phyloP scores from a whole-genome alignment of 1,284 basidiomycete genomes.

The Puccinia novopanici region DNA sequence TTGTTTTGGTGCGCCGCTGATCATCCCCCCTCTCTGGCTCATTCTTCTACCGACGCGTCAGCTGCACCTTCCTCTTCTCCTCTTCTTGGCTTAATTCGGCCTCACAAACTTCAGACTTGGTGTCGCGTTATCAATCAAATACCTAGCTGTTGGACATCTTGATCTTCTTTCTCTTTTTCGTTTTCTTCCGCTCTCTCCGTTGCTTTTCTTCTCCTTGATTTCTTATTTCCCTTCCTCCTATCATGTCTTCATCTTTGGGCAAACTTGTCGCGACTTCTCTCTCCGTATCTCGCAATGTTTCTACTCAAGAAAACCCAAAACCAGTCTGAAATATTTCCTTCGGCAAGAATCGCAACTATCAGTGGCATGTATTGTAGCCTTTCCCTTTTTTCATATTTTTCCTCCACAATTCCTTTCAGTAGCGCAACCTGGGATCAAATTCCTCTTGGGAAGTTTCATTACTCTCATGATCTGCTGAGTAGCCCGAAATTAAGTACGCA shows the following conservation, averaged over 20 bases:
- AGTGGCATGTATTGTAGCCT: no score
- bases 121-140: constrained; percentile 37
- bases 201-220: not conserved
- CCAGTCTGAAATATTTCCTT: no score
- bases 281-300: not conserved
- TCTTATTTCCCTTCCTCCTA: not conserved
- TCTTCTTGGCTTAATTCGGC: constrained; percentile 3
- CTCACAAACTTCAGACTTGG: constrained; percentile 37
- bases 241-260: not conserved
- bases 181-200: not conserved
- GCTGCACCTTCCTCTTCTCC: constrained; percentile 37
- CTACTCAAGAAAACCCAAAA: no score
- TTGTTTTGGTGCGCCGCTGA: constrained; percentile 99
- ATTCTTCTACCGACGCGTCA: constrained; percentile 32
- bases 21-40: constrained; percentile 61
- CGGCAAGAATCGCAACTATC: no score
- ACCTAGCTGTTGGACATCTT: constrained; percentile 39
- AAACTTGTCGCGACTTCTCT: not conserved
- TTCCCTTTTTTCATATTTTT: no score
- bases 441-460: no score
- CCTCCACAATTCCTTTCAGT: no score
- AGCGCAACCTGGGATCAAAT: no score
- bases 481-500: no score
- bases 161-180: not conserved
- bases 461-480: no score